Evolutionary conservation across 1,284 basidiomycete species (phyloP), one percentile per base, ranked within the genome.

Genomic region (Pholiota adiposa): DNA sequence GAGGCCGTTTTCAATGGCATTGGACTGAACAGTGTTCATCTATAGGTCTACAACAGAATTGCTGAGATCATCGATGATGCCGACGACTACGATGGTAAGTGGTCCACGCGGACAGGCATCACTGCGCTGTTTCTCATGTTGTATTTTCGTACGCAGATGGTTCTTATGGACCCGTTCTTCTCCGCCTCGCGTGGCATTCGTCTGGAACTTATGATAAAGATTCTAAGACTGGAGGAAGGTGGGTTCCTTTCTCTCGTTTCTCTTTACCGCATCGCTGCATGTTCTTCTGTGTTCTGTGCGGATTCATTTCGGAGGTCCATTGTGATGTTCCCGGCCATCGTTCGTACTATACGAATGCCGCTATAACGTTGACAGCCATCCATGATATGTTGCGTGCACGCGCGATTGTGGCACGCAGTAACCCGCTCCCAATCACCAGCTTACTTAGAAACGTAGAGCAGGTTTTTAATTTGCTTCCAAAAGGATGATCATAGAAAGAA

Each of bases 181-280:
- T 99, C 59, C 94, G 97, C 73, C 88, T 98, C 58, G 96, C 96
- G 27, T 98, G 96, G 94, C 94, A 96, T 75, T 74, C 89, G 11
- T 92, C 93, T 50, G 96, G 96, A 52, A 98, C 96, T 0, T 96
- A 92, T 71, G 92, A 96, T 79, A 94, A 95, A 82, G 84, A 90
- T 2, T 81, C 86, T 66, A 87, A 88, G 66, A 92, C 93, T 18
- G 96, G 97, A 65, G 96, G 96, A 72, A 92, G 92, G 92, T 87
- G 65, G 51, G 79, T 70, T 21, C 36, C 14, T 40, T 60, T 57
- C 40, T 41, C 31, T 56, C 63, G 44, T 9, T 49, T 44, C 50
- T 9, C 44, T 29, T 29, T 21, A 23, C 55, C n/a, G 29, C 36
- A 51, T n/a, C n/a, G n/a, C n/a, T n/a, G n/a, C n/a, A n/a, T n/a